Percentiles rank a stretch among this genome's conserved stretches.
Evolutionary conservation across 495 filamentous ascomycete genomes (phyloP).

Genomic region (Friedmanniomyces simplex): DNA sequence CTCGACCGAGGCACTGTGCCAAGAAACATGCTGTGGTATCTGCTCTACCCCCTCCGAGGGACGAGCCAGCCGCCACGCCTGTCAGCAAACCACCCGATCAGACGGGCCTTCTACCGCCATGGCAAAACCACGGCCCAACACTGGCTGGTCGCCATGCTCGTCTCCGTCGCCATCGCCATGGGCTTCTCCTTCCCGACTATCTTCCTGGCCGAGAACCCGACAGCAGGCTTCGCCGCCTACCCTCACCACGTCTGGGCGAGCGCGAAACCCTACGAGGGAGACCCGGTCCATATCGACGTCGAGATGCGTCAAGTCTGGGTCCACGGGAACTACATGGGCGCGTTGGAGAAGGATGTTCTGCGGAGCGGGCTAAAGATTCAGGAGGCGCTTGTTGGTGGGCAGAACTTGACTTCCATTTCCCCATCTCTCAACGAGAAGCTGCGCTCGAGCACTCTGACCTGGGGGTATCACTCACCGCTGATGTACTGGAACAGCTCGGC

Average conservation of each 20-base stretch:
- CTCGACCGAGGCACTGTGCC: neutral
- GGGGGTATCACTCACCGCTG: conserved; percentile 57
- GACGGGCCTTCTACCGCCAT: conserved; percentile 49
- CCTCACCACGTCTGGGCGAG: conserved; percentile 71
- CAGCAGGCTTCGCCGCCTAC: conserved; percentile 48
- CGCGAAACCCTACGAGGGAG: conserved; percentile 45
- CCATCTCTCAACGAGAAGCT: conserved; percentile 17
- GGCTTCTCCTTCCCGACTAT: conserved; percentile 55
- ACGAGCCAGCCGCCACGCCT: conserved; percentile 30
- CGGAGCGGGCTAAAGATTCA: conserved; percentile 54
- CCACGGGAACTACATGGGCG: conserved; percentile 57
- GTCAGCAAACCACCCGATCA: conserved; percentile 44
- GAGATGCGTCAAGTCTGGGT: conserved; percentile 44
- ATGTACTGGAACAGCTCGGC: conserved; percentile 62
- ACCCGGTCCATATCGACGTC: conserved; percentile 32
- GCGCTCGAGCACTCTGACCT: conserved; percentile 17
- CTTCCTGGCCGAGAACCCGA: conserved; percentile 48
- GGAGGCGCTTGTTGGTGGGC: conserved; percentile 20
- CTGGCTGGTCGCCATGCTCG: conserved; percentile 53
- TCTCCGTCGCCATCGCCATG: conserved; percentile 52
- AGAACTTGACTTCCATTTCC: conserved; percentile 8
- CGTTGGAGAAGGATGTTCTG: conserved; percentile 50
- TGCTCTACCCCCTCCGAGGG: conserved; percentile 55
- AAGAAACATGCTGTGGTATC: conserved; percentile 39
- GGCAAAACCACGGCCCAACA: conserved; percentile 54